These are phyloP conservation scores for Dothistroma septosporum DNA, from an alignment of 2,329 filamentous ascomycete genomes.

Conservation along the genomic window DNA sequence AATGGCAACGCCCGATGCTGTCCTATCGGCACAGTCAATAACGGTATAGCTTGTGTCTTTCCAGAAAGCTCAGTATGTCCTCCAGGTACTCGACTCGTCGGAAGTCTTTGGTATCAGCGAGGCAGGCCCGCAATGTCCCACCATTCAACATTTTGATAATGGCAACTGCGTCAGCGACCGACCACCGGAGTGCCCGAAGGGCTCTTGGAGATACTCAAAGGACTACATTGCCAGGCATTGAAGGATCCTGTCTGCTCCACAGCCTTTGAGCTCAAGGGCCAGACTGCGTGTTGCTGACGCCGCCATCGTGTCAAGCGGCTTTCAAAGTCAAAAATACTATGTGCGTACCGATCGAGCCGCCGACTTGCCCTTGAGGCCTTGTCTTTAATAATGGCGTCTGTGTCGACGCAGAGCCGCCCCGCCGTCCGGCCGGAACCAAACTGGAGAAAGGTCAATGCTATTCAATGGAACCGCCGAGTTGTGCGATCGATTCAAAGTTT, in stretches of 20 bases:
- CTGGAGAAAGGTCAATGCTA: not conserved
- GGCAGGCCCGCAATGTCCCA: not conserved
- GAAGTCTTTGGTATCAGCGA: not conserved
- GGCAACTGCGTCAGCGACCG: not conserved
- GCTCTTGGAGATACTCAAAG: not conserved
- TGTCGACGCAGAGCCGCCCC: not conserved
- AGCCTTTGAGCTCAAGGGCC: not conserved
- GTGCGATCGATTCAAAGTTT: not conserved
- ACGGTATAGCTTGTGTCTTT: not conserved
- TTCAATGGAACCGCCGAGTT: not conserved
- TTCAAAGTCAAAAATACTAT: not conserved
- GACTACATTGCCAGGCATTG: not conserved
- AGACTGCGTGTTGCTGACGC: not conserved
- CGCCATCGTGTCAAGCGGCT: not conserved
- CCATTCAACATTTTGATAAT: not conserved
- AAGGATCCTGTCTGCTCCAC: not conserved
- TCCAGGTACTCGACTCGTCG: not conserved
- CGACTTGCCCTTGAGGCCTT: not conserved
- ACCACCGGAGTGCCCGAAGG: not conserved
- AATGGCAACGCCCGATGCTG: not conserved
- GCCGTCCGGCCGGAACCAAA: not conserved
- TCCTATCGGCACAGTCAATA: not conserved
- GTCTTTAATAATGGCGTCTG: not conserved
- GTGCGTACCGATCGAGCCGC: not conserved
- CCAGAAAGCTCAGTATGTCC: not conserved